Evolutionary conservation across 176 grass and related monocot species (phyloP).

Genomic region (Secale cereale): DNA sequence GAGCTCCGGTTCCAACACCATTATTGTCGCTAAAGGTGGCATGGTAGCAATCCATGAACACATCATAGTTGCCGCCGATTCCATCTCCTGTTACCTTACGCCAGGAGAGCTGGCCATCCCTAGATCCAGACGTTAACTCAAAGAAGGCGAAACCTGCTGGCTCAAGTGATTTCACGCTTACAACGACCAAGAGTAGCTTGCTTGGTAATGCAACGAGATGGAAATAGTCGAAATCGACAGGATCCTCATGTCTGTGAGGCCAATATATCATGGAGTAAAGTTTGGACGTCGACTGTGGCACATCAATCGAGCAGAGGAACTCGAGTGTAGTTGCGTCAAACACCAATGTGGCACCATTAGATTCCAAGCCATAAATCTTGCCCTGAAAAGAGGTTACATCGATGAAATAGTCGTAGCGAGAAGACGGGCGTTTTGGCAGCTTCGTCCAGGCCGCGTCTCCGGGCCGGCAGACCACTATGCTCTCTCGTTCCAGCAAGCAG

Average conservation of each 20-base stretch:
- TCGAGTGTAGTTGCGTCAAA: not conserved
- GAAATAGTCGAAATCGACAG: not conserved
- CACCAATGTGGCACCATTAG: not conserved
- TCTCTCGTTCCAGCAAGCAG: not conserved
- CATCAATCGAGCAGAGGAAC: not conserved
- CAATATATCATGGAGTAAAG: not conserved
- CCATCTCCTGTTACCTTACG: not conserved
- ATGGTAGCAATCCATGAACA: not conserved
- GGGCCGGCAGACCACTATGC: not conserved
- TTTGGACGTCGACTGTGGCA: not conserved
- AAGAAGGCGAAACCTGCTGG: not conserved
- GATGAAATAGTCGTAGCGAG: not conserved
- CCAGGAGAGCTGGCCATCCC: not conserved
- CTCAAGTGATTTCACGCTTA: not conserved
- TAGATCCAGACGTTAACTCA: not conserved
- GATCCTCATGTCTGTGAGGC: too few relatives aligned
- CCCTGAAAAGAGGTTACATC: not conserved
- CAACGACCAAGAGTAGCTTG: not conserved
- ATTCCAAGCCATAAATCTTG: not conserved
- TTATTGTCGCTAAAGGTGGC: not conserved
- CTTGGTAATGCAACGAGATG: not conserved
- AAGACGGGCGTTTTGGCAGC: not conserved
- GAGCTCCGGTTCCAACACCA: not conserved
- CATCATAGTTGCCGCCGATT: not conserved
- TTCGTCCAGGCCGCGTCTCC: slow-evolving; percentile 11